Evolutionary conservation across 805 yeast species (phyloP).

Genomic region (Komagataella phaffii): DNA sequence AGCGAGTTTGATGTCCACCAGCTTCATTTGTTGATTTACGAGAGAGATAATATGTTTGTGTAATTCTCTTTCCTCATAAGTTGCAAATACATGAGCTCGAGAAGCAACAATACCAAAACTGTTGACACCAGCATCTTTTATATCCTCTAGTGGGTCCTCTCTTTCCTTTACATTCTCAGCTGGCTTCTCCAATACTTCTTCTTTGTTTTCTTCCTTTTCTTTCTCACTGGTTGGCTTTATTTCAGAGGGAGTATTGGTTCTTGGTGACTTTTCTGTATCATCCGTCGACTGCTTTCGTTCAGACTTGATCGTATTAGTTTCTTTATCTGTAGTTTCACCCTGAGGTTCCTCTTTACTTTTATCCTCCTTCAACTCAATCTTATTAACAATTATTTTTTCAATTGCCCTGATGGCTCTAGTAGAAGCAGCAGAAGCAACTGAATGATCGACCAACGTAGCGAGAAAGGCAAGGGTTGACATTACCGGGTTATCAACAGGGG

Average conservation of each 20-base stretch:
- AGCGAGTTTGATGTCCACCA: conserved; percentile 48
- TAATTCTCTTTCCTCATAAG: conserved; percentile 71
- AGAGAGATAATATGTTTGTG: conserved; percentile 41
- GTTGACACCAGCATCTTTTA: conserved; percentile 51
- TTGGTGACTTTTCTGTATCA: background rate
- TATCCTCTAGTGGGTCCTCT: conserved; percentile 11
- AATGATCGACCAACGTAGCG: conserved; percentile 74
- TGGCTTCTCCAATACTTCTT: conserved; percentile 7
- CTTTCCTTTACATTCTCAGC: conserved; percentile 2
- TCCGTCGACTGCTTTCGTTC: background rate
- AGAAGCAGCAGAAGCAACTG: conserved; percentile 76
- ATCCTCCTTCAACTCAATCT: conserved; percentile 17
- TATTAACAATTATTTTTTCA: conserved; percentile 27
- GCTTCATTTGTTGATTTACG: conserved; percentile 47
- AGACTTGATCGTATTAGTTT: background rate
- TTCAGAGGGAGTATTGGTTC: background rate
- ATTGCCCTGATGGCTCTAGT: conserved; percentile 38
- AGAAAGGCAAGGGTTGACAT: conserved; percentile 85
- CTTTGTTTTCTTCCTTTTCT: conserved; percentile 5
- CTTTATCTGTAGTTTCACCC: conserved; percentile 6
- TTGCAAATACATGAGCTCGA: conserved; percentile 66
- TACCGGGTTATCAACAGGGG: conserved; percentile 84
- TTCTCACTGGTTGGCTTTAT: background rate
- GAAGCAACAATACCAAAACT: conserved; percentile 71
- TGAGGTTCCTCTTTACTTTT: conserved; percentile 6